Conservation (phyloP, 768 basidiomycete species). For the Xerocomus potaroensis region DNA sequence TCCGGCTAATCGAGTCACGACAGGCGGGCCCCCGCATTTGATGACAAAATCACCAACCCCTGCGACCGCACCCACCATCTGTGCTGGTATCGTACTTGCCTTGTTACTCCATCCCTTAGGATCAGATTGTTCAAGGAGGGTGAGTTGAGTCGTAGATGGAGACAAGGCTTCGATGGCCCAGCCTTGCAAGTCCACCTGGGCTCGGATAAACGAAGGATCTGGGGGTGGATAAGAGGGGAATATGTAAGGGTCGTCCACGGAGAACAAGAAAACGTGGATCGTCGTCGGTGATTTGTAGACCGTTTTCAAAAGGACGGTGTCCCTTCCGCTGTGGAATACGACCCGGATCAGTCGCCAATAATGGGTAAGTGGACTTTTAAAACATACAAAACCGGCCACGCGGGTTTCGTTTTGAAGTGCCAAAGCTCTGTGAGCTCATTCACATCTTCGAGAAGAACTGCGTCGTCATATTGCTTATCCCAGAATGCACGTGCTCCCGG, state of each 20-base stretch:
- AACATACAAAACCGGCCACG: slow-evolving; percentile 90
- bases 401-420: slow-evolving; percentile 87
- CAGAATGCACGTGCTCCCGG: slow-evolving; percentile 79
- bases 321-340: slow-evolving; percentile 64
- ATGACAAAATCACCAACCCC: slow-evolving; percentile 96
- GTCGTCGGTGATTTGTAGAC: slow-evolving; percentile 96
- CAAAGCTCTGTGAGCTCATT: slow-evolving; percentile 89
- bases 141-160: slow-evolving; percentile 90
- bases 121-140: slow-evolving; percentile 93
- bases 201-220: slow-evolving; percentile 80
- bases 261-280: slow-evolving; percentile 94
- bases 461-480: slow-evolving; percentile 91
- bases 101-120: slow-evolving; percentile 98
- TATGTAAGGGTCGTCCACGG: slow-evolving; percentile 82
- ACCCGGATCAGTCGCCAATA: slow-evolving; percentile 1
- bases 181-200: slow-evolving; percentile 96
- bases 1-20: slow-evolving; percentile 78
- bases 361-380: slow-evolving; percentile 7
- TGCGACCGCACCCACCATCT: slow-evolving; percentile 85
- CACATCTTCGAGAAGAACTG: slow-evolving; percentile 80
- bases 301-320: slow-evolving; percentile 87
- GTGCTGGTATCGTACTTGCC: slow-evolving; percentile 78
- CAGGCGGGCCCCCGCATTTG: slow-evolving; percentile 90
- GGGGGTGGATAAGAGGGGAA: slow-evolving; percentile 68
- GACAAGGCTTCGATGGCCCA: slow-evolving; percentile 97